Conservation (phyloP, 2,329 filamentous ascomycete genomes). For the Sporothrix brunneoviolacea region DNA sequence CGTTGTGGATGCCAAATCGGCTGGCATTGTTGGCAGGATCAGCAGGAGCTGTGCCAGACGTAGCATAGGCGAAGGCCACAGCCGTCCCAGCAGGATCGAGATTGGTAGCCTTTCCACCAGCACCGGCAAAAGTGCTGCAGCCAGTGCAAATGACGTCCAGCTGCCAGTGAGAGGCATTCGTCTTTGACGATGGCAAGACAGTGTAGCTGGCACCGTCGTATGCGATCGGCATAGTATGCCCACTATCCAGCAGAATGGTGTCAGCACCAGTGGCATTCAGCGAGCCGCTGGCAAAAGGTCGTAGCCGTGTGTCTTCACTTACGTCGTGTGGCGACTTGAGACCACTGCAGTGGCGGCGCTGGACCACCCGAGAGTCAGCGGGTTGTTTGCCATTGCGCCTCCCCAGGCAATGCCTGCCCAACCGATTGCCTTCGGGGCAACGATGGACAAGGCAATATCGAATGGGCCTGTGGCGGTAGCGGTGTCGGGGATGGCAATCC, state of each 20-base stretch:
- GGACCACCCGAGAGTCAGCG: slow-evolving; percentile 33
- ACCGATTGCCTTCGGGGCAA: slow-evolving; percentile 32
- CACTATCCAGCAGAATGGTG: slow-evolving; percentile 16
- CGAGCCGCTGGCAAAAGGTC: too few species aligned
- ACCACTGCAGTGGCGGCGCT: slow-evolving; percentile 30
- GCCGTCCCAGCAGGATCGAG: slow-evolving; percentile 23
- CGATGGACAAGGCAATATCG: slow-evolving; percentile 32
- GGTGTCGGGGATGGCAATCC: slow-evolving; percentile 26
- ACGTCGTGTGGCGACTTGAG: slow-evolving; percentile 33
- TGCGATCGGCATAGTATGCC: slow-evolving; percentile 27
- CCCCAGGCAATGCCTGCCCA: slow-evolving; percentile 37
- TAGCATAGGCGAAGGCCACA: slow-evolving; percentile 23
- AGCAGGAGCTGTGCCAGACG: slow-evolving; percentile 18
- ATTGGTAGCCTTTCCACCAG: slow-evolving; percentile 19
- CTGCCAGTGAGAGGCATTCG: slow-evolving; percentile 36
- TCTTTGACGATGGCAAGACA: slow-evolving; percentile 27
- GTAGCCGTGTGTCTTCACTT: too few species aligned
- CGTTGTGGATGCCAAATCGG: slow-evolving; percentile 25
- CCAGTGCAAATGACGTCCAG: slow-evolving; percentile 33
- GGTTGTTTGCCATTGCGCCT: slow-evolving; percentile 36
- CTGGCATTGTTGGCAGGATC: slow-evolving; percentile 23
- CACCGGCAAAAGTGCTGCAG: slow-evolving; percentile 28
- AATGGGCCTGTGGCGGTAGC: slow-evolving; percentile 26
- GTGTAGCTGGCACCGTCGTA: slow-evolving; percentile 30
- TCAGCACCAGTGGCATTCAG: neutral